Percentiles rank a stretch among this genome's conserved stretches.
Evolutionary conservation across 805 yeast genomes (phyloP).

Genomic region (Vanderwaltozyma polyspora): DNA sequence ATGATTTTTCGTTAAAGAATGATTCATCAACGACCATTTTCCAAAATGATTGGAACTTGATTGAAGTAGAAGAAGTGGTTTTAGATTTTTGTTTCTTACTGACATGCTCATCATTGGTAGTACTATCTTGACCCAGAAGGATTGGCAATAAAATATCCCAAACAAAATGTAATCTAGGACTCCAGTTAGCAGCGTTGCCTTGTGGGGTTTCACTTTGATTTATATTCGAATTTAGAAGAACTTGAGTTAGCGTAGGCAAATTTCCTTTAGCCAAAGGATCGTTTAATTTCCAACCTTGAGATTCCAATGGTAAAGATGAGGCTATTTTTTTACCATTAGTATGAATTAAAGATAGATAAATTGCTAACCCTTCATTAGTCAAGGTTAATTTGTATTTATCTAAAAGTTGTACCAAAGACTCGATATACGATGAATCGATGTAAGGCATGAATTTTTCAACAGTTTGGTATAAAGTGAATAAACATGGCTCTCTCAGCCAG

Average conservation of each 20-base stretch:
- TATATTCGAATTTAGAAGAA: conserved; percentile 44
- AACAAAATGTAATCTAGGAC: conserved; percentile 62
- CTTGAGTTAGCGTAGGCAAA: conserved; percentile 46
- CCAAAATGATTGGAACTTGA: conserved; percentile 62
- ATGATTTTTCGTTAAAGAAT: conserved; percentile 62
- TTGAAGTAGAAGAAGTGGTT: conserved; percentile 9
- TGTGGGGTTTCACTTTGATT: conserved; percentile 14
- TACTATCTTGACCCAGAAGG: conserved; percentile 18
- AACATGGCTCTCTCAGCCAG: conserved; percentile 79
- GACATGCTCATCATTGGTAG: conserved; percentile 7
- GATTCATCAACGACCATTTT: conserved; percentile 67
- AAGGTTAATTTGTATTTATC: conserved; percentile 45
- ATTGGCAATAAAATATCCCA: conserved; percentile 54
- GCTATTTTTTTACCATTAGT: conserved; percentile 1
- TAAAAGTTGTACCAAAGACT: conserved; percentile 32
- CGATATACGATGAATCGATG: conserved; percentile 10
- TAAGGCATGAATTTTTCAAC: conserved; percentile 23
- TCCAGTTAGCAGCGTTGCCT: conserved; percentile 53
- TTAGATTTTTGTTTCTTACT: conserved; percentile 26
- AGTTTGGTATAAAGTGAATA: conserved; percentile 57
- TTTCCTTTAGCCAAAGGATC: conserved; percentile 71
- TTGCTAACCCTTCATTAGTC: conserved; percentile 71
- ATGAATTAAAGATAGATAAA: conserved; percentile 36
- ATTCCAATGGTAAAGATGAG: conserved; percentile 9
- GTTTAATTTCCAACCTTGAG: conserved; percentile 48